Percentiles rank a stretch among this genome's conserved stretches.
phyloP scores from a whole-genome alignment of 1,284 basidiomycete genomes.

The Meira miltonrushii region DNA sequence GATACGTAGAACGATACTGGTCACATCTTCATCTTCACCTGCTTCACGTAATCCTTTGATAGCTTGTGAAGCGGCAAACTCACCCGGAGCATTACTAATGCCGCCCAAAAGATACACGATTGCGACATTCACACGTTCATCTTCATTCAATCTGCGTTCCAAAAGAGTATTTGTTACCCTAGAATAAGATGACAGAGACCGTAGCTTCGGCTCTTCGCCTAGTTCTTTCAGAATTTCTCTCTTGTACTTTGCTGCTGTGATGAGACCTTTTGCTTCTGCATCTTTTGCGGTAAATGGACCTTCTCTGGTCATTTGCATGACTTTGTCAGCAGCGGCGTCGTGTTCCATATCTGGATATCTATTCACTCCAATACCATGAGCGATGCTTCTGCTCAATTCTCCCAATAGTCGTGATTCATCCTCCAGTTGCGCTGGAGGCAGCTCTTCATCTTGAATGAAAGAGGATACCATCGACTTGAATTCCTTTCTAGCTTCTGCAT shows the following conservation, averaged over 20 bases:
- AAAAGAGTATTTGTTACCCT: conserved; percentile 1
- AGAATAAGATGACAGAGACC: conserved; percentile 2
- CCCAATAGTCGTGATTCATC: conserved; percentile 46
- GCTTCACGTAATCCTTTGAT: conserved; percentile 54
- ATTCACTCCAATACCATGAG: conserved; percentile 36
- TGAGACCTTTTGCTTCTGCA: conserved; percentile 49
- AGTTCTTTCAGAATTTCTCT: conserved; percentile 19
- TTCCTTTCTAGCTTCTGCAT: conserved; percentile 51
- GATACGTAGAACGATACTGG: conserved; percentile 54
- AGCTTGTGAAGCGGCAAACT: conserved; percentile 49
- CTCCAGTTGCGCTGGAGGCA: conserved; percentile 33
- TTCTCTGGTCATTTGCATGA: conserved; percentile 43
- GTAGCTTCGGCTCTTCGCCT: conserved; percentile 14
- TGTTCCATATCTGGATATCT: conserved; percentile 31
- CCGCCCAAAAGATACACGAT: conserved; percentile 54
- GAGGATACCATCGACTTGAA: conserved; percentile 53
- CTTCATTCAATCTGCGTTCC: conserved; percentile 34
- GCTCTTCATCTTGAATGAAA: conserved; percentile 34
- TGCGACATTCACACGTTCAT: conserved; percentile 50
- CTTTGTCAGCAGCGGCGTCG: conserved; percentile 35
- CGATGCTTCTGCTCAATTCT: conserved; percentile 39
- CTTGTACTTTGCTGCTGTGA: conserved; percentile 52
- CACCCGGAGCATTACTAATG: conserved; percentile 46
- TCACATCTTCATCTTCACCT: conserved; percentile 52
- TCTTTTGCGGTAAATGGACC: conserved; percentile 53